These are phyloP conservation scores for Penicillium angulare DNA, from an alignment of 495 filamentous ascomycete species.

Conservation along the genomic window DNA sequence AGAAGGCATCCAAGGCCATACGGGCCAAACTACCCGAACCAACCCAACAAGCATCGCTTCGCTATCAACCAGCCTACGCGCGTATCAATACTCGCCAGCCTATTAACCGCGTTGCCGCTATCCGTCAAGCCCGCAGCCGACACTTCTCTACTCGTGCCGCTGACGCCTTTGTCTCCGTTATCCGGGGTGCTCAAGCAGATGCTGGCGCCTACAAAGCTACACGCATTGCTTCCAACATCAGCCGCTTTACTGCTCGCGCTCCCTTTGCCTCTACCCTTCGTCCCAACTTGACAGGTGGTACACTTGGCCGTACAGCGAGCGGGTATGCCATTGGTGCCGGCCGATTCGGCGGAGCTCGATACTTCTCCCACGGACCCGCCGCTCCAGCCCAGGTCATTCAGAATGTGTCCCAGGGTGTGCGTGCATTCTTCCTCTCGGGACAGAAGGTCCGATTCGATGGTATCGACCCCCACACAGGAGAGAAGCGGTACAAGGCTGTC, in stretches of 20 bases:
- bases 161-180: constrained; percentile 59
- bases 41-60: constrained; percentile 38
- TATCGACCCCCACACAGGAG: constrained; percentile 59
- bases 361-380: constrained; percentile 86
- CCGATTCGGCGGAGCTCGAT: constrained; percentile 69
- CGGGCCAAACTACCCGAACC: constrained; percentile 59
- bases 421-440: constrained; percentile 85
- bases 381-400: constrained; percentile 87
- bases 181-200: constrained; percentile 54
- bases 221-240: constrained; percentile 61
- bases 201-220: constrained; percentile 66
- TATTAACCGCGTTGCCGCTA: constrained; percentile 65
- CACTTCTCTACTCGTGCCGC: constrained; percentile 72
- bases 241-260: constrained; percentile 64
- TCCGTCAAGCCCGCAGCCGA: constrained; percentile 69
- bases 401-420: constrained; percentile 87
- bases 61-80: constrained; percentile 52
- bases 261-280: constrained; percentile 90
- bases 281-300: constrained; percentile 88
- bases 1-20: constrained; percentile 60
- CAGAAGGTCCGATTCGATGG: constrained; percentile 84
- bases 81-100: constrained; percentile 62
- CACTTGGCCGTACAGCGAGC: constrained; percentile 77
- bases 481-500: constrained; percentile 73
- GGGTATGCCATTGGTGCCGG: constrained; percentile 77